Base-by-base conservation (phyloP, 345 rosid genomes). In the Barbarea vulgaris region DNA sequence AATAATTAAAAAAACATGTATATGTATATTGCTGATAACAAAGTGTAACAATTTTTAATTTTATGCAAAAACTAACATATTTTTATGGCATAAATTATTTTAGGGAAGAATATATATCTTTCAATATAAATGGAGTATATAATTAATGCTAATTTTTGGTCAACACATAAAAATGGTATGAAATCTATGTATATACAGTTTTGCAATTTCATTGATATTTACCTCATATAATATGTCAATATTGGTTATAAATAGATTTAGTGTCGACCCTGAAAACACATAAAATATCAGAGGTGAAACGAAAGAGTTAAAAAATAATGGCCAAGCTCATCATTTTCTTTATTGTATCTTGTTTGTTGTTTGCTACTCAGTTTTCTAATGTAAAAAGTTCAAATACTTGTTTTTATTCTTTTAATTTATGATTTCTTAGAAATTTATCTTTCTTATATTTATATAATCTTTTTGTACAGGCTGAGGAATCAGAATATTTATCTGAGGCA, bases 171-270 rank as follows among this genome's bases (percentile, higher is more conserved):
- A 17, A 59, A 34, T 59, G 17, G 11, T 13, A 7, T 21, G 30
- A 13, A 60, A 1, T 24, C 31, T 12, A 47, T 47, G 17, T 5
- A 13, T 53, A 7, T 9, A 48, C n/a, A n/a, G n/a, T 36, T 21
- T 22, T 30, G 18, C 13, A 22, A 39, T 14, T 8, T 39, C 50
- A 13, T 1, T 37, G 9, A 22, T 25, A 24, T 36, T 24, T 36
- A n/a, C n/a, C n/a, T n/a, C n/a, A n/a, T n/a, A n/a, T 58, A 75
- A 11, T 48, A 28, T 37, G 22, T 6, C n/a, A 34, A 18, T 47
- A 36, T 48, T 58, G 67, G 54, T 60, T 67, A 75, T 67, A 75
- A 59, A 67, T 59, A 59, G 73, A 21, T 11, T 15, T 13, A 31
- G 21, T 28, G 37, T 11, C 1, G 1, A 41, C 5, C 0, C 0